Evolutionary conservation across 164 flowering plant species (phyloP).

Genomic region (Paratinospora sagittata): DNA sequence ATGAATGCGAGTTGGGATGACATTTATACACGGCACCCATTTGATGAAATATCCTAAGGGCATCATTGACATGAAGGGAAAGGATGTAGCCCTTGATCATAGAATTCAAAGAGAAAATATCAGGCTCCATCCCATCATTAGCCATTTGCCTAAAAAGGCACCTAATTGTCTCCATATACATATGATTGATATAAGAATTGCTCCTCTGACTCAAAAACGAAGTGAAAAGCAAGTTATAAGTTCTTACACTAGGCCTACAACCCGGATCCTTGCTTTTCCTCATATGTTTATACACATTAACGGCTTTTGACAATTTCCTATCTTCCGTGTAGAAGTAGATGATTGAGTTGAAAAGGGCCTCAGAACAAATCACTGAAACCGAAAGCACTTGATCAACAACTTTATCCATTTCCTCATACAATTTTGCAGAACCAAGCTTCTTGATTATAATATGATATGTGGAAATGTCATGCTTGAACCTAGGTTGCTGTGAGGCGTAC

Average conservation of each 20-base stretch:
- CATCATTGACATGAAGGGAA: slow-evolving; percentile 83
- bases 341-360: slow-evolving; percentile 61
- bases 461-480: slow-evolving; percentile 58
- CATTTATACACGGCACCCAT: slow-evolving; percentile 64
- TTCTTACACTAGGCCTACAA: slow-evolving; percentile 59
- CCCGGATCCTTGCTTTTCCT: slow-evolving; percentile 33
- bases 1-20: slow-evolving; percentile 57
- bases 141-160: slow-evolving; percentile 78
- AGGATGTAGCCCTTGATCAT: slow-evolving; percentile 86
- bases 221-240: slow-evolving; percentile 67
- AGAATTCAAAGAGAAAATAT: slow-evolving; percentile 62
- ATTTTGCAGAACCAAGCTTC: slow-evolving; percentile 69
- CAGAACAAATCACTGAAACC: slow-evolving; percentile 46
- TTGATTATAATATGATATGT: slow-evolving; percentile 56
- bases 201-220: slow-evolving; percentile 61
- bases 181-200: slow-evolving; percentile 58
- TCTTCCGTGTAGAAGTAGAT: slow-evolving; percentile 67
- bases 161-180: slow-evolving; percentile 77
- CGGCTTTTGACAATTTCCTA: slow-evolving; percentile 58
- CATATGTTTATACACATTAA: slow-evolving; percentile 74
- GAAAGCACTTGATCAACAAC: slow-evolving; percentile 71
- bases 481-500: slow-evolving; percentile 76
- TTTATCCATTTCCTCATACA: slow-evolving; percentile 70
- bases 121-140: slow-evolving; percentile 80
- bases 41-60: slow-evolving; percentile 78